These are phyloP conservation scores for Rhodotorula sp. DNA, from an alignment of 1,284 basidiomycete species.

Conservation along the genomic window DNA sequence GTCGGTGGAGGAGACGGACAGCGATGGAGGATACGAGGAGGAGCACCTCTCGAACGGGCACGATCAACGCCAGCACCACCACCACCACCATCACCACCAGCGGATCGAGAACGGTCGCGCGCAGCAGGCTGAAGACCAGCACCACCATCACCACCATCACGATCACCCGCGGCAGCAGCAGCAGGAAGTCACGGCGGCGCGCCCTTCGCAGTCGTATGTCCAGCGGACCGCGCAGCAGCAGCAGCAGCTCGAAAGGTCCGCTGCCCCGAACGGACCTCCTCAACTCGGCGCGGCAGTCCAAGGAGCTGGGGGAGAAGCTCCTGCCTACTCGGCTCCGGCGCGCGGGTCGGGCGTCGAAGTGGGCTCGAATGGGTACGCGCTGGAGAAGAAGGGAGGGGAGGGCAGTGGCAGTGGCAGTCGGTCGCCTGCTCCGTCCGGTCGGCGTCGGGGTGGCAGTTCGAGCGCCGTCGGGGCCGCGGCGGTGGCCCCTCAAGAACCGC, in stretches of 20 bases:
- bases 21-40: slow-evolving; percentile 55
- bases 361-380: slow-evolving; percentile 64
- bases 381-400: slow-evolving; percentile 43
- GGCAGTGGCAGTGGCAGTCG: neutral
- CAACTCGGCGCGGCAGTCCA: slow-evolving; percentile 15
- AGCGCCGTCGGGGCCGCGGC: neutral
- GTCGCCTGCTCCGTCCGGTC: neutral
- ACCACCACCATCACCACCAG: slow-evolving; percentile 44
- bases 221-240: neutral
- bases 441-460: neutral
- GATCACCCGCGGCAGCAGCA: slow-evolving; percentile 47
- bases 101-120: slow-evolving; percentile 16
- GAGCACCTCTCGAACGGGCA: slow-evolving; percentile 45
- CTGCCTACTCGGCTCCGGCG: slow-evolving; percentile 49
- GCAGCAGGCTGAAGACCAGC: slow-evolving; percentile 27
- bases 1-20: slow-evolving; percentile 59
- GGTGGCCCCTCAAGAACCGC: neutral
- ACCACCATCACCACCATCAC: slow-evolving; percentile 43
- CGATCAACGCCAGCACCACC: slow-evolving; percentile 41
- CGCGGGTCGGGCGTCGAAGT: slow-evolving; percentile 55
- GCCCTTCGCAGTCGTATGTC: slow-evolving; percentile 47
- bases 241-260: too few species aligned
- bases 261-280: slow-evolving; percentile 3
- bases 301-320: slow-evolving; percentile 15
- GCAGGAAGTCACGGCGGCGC: slow-evolving; percentile 20